Base-by-base conservation (phyloP, 352 stramenopile species). In the Globisporangium acanthophoron region DNA sequence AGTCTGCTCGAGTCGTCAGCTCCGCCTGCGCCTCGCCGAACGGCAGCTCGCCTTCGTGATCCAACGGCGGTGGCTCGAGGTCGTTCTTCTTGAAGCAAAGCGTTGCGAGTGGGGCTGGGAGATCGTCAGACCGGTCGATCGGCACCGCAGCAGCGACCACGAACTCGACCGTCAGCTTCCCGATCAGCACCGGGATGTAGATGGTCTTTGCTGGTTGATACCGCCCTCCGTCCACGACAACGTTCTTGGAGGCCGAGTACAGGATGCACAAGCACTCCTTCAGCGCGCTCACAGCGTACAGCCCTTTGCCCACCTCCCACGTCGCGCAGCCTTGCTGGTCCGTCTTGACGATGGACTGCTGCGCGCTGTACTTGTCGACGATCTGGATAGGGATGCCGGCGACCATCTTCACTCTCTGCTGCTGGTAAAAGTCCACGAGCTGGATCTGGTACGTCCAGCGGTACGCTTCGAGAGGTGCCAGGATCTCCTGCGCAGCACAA, bases 381-480 rank as follows among this genome's bases (percentile, higher is more conserved):
- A 90, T 73, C 50, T 76, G 55, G 50, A 90, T 62, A 0, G 80
- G 68, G 47, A 88, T 83, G 1, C 64, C 69, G 24, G 61, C 66
- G 4, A 88, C 61, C 24, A 62, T 57, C 39, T 83, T 73, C 3
- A 47, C 27, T 16, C 53, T 63, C 41, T 85, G 61, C 45, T 80
- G 74, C 16, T 87, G 59, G 41, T 87, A 90, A 29, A 87, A 90
- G 58, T 90, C 80, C 1, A 88, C 78, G 12, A 88, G 58, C 53
- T 90, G 80, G 40, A 90, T 68, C 24, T 54, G 58, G 44, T 87
- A 86, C 2, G 77, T 71, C 80, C 76, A 90, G 13, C 69, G 77
- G 61, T 76, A 90, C 6, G 70, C 60, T 41, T 87, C 78, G 2
- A 90, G 54, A 0, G 80, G 76, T 7, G 82, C 72, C 3, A 87